Base-by-base conservation (phyloP, 2,329 filamentous ascomycete genomes). In the Phialocephala subalpina region DNA sequence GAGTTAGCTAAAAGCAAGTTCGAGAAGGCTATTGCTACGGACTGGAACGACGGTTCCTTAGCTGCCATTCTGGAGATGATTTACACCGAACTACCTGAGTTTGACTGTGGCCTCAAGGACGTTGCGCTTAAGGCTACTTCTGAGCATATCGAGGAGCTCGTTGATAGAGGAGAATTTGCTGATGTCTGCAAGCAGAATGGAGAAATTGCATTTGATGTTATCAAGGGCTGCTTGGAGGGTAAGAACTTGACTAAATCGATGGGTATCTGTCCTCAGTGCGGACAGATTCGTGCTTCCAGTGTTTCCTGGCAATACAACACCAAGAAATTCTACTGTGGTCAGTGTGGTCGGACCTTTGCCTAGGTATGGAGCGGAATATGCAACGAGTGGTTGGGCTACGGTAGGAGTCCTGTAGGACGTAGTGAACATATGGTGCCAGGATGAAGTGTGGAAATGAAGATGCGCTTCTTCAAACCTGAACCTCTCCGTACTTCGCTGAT, bases 161-260 rank as follows among this genome's bases (percentile, higher is more conserved):
- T 68, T 35, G 58, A 67, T 38, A 58, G 59, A 11, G 63, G 20
- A 12, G 69, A 70, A 6, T 70, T 70, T 58, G 62, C 56, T 2
- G 22, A 27, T 0, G 42, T 72, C 16, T 64, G 55, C 22, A 65
- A 66, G n/a, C 29, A 45, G 7, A 60, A 64, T 33, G 60, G 64
- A 2, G 66, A 66, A 6, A 56, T 72, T 52, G 60, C 40, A 5
- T 53, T 62, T 40, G 67, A 63, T 29, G 27, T 70, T 42, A 53
- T 66, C n/a, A 65, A 64, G 47, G 38, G 52, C 3, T 49, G 25
- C 7, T 49, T 52, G n/a, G 18, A n/a, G 16, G 9, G 8, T 16
- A n/a, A 5, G 18, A 9, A 45, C 5, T 16, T 16, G n/a, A 45
- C 5, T 8, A 16, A 5, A 9, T 11, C 4, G 9, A 11, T 45